Evolutionary conservation across 441 rosid genomes (phyloP).

Genomic region (Viola pubescens): DNA sequence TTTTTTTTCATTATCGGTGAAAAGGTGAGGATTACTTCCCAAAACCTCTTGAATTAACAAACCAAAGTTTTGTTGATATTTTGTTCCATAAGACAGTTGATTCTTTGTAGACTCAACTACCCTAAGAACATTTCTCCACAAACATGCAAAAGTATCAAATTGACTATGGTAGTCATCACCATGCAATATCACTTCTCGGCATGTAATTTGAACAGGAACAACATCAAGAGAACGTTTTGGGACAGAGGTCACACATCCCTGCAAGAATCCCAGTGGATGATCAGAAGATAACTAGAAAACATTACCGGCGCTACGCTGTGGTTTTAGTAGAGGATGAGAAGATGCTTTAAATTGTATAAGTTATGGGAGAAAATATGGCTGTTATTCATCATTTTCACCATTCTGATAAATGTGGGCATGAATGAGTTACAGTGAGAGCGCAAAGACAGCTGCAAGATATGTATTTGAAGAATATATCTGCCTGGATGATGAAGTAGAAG

Average conservation of each 20-base stretch:
- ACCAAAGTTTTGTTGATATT: constrained; percentile 66
- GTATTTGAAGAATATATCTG: too few species aligned
- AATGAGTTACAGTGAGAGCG: too few species aligned
- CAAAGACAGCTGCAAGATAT: too few species aligned
- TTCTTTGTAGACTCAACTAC: constrained; percentile 43
- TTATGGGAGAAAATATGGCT: too few species aligned
- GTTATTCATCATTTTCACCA: too few species aligned
- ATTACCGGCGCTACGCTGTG: too few species aligned
- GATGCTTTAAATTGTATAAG: too few species aligned
- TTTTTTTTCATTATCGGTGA: constrained; percentile 47
- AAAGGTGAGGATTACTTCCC: constrained; percentile 45
- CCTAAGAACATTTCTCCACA: constrained; percentile 54
- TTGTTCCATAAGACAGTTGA: constrained; percentile 34
- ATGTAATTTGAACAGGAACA: constrained; percentile 53
- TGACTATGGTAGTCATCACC: constrained; percentile 25
- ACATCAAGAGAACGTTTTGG: constrained; percentile 47
- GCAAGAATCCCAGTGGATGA: constrained; percentile 21
- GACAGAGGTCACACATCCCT: constrained; percentile 58
- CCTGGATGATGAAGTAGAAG: too few species aligned
- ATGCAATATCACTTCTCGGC: constrained; percentile 27
- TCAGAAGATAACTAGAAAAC: background rate
- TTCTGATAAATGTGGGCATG: too few species aligned
- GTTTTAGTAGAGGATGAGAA: too few species aligned
- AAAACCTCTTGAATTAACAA: constrained; percentile 63
- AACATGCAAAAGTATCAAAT: constrained; percentile 28